phyloP scores from a whole-genome alignment of 2,329 filamentous ascomycete genomes.

The Diaporthe nobilis region DNA sequence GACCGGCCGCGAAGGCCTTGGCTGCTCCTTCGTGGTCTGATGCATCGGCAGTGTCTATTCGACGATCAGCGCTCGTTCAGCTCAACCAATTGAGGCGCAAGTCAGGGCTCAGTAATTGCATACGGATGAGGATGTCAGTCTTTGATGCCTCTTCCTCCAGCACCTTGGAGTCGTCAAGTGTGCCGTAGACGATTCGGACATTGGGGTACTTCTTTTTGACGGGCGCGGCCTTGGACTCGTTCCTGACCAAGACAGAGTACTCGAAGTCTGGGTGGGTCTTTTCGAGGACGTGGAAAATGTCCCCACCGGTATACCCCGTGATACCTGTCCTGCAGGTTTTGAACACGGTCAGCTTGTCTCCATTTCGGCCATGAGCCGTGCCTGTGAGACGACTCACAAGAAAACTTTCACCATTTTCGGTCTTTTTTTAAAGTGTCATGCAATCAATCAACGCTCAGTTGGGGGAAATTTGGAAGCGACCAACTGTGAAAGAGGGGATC shows the following conservation, averaged over 20 bases:
- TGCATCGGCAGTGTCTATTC: constrained; percentile 63
- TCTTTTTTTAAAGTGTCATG: neutral
- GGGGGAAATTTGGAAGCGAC: fast-evolving
- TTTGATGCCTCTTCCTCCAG: constrained; percentile 66
- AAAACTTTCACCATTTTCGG: constrained; percentile 28
- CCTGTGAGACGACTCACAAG: neutral
- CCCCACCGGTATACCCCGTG: constrained; percentile 67
- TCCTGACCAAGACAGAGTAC: constrained; percentile 63
- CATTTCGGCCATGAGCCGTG: neutral
- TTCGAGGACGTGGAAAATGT: constrained; percentile 59
- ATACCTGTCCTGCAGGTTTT: constrained; percentile 42
- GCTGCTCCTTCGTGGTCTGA: constrained; percentile 60
- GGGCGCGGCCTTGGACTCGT: constrained; percentile 59
- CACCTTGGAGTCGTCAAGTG: constrained; percentile 60
- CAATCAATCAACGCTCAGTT: neutral
- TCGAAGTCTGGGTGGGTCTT: constrained; percentile 58
- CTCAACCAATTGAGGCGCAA: neutral
- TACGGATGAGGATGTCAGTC: constrained; percentile 66
- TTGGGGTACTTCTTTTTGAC: constrained; percentile 63
- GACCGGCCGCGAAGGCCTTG: constrained; percentile 60
- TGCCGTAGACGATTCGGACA: constrained; percentile 64
- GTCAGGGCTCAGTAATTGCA: constrained; percentile 41
- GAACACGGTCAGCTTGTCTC: constrained; percentile 12
- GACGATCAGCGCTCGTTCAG: neutral
- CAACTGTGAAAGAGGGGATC: neutral